Conservation (phyloP, 1,284 basidiomycete genomes). For the Amylostereum areolatum region DNA sequence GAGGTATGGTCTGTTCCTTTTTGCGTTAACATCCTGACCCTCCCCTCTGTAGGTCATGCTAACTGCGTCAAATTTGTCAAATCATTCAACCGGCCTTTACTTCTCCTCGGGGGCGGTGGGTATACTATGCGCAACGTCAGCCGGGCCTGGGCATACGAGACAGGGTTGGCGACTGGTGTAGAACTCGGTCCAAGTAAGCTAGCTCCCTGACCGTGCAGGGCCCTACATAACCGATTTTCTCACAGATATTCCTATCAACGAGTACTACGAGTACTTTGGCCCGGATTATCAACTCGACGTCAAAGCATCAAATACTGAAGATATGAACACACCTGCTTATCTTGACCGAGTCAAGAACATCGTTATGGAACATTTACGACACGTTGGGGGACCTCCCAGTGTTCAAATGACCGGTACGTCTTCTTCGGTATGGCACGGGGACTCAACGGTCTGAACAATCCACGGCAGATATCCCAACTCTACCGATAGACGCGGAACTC, state of each 20-base stretch:
- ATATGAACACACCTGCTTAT: slow-evolving; percentile 91
- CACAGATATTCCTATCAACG: slow-evolving; percentile 90
- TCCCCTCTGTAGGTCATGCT: slow-evolving; percentile 66
- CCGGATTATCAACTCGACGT: slow-evolving; percentile 98
- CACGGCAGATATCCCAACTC: slow-evolving; percentile 62
- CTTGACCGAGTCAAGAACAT: slow-evolving; percentile 90
- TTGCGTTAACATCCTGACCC: background rate
- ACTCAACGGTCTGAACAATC: background rate
- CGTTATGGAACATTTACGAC: slow-evolving; percentile 86
- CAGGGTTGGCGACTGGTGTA: slow-evolving; percentile 93
- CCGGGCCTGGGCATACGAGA: slow-evolving; percentile 97
- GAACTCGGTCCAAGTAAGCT: slow-evolving; percentile 76
- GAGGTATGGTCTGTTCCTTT: slow-evolving; percentile 45
- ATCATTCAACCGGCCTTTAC: slow-evolving; percentile 88
- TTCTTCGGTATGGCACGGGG: background rate
- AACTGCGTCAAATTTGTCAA: slow-evolving; percentile 98
- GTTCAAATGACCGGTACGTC: slow-evolving; percentile 81
- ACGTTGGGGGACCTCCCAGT: slow-evolving; percentile 82
- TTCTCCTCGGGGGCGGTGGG: slow-evolving; percentile 94
- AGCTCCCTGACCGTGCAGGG: slow-evolving; percentile 2
- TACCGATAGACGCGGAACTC: slow-evolving; percentile 71
- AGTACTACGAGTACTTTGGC: slow-evolving; percentile 99
- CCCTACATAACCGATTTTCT: background rate
- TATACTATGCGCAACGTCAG: slow-evolving; percentile 99
- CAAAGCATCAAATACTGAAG: slow-evolving; percentile 91